Evolutionary conservation across 2,329 filamentous ascomycete genomes (phyloP).

Genomic region (Colletotrichum phormii): DNA sequence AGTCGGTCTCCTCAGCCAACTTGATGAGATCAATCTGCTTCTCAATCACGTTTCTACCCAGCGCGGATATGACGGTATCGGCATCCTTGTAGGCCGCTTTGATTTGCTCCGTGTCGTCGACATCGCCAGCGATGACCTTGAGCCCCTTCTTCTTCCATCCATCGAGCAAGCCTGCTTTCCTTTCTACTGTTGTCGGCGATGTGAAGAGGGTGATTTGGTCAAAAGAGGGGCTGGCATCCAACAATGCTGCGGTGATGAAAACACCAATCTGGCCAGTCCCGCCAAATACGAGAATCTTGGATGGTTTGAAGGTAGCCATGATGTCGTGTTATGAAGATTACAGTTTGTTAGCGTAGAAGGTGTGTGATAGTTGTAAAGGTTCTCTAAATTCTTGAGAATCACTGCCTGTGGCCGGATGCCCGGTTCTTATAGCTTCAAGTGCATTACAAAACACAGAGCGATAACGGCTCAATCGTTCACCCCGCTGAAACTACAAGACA

Average conservation of each 20-base stretch:
- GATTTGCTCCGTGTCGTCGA: conserved; percentile 59
- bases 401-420: not conserved
- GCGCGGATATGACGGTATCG: conserved; percentile 74
- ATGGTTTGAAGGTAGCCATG: conserved; percentile 21
- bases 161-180: conserved; percentile 39
- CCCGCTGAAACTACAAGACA: conserved; percentile 26
- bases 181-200: conserved; percentile 24
- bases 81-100: conserved; percentile 66
- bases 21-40: conserved; percentile 71
- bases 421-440: conserved; percentile 21
- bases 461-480: conserved; percentile 18
- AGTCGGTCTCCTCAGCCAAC: conserved; percentile 64
- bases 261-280: conserved; percentile 55
- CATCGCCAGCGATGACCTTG: conserved; percentile 44
- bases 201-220: conserved; percentile 50
- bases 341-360: not conserved
- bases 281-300: conserved; percentile 44
- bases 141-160: conserved; percentile 40
- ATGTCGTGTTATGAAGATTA: not conserved
- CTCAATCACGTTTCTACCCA: conserved; percentile 72
- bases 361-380: not conserved
- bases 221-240: conserved; percentile 49
- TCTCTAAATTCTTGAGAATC: too few species aligned
- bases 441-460: conserved; percentile 1
- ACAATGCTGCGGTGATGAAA: conserved; percentile 53